Evolutionary conservation across 2,329 filamentous ascomycete genomes (phyloP), one percentile per base, ranked within the genome.

Genomic region (Alternaria incomplexa): DNA sequence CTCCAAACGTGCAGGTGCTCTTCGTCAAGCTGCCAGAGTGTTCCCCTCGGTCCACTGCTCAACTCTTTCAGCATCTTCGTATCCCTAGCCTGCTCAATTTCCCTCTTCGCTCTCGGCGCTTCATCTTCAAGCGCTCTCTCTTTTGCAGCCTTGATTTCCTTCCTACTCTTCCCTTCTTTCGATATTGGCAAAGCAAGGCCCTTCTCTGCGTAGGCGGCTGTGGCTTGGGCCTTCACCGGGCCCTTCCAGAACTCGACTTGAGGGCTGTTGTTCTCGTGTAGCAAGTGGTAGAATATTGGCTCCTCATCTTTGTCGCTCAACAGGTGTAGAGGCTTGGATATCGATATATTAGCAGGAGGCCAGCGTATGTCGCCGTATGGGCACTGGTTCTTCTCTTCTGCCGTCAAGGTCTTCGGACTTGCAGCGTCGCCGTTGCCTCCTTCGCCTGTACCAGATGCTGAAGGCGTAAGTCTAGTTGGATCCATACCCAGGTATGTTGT

Each of bases 231-330:
- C 26, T 40, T 47, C 4, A 53, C 46, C 12, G 43, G 22, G 10
- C 22, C 20, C n/a, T 57, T 57, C 63, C 63, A 60, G 28, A 50
- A 48, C n/a, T 52, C 40, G 23, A 51, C 56, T 36, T 56, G 36
- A 9, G 26, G 26, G 13, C 20, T 26, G 11, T 8, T 22, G 55
- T 64, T 66, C 20, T 66, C 22, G 17, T 59, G 50, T 17, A 59
- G 25, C 11, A 64, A 48, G 48, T 59, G 43, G 44, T 59, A 66
- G 23, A 30, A 58, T 11, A 64, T 58, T 5, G 51, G 58, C 17
- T 51, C 30, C n/a, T 50, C 36, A 26, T 28, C 10, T 22, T 56
- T 40, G 3, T 46, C 40, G 30, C 47, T 17, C 11, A 63, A 30
- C 3, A 50, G 13, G 32, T 54, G 51, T 4, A 64, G 43, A 13